Conservation (phyloP, 2,329 filamentous ascomycete species). For the Colletotrichum tropicale region DNA sequence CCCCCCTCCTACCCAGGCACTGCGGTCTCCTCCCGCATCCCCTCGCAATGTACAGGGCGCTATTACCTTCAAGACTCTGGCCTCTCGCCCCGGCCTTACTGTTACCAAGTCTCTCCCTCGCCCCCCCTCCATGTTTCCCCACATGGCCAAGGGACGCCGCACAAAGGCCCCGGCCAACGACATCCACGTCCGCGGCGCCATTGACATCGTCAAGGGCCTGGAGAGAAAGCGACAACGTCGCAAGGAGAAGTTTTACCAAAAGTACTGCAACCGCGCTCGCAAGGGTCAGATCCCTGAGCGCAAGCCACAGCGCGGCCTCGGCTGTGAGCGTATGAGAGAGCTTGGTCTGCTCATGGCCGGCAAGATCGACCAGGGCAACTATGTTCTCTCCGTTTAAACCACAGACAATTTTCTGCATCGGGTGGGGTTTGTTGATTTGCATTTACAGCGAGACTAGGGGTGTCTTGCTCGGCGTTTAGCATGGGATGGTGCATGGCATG, state of each 20-base stretch:
- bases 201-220: constrained; percentile 96
- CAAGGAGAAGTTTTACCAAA: constrained; percentile 89
- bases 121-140: constrained; percentile 72
- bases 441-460: not conserved
- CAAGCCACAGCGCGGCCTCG: constrained; percentile 80
- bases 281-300: constrained; percentile 68
- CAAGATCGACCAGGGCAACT: constrained; percentile 75
- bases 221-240: constrained; percentile 93
- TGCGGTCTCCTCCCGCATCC: constrained; percentile 53
- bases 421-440: not conserved
- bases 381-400: constrained; percentile 73
- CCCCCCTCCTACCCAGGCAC: constrained; percentile 65
- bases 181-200: constrained; percentile 83
- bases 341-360: constrained; percentile 89
- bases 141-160: constrained; percentile 48
- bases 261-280: constrained; percentile 83
- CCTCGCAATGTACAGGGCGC: constrained; percentile 45
- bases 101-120: constrained; percentile 89
- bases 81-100: constrained; percentile 68
- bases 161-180: constrained; percentile 42
- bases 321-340: constrained; percentile 86
- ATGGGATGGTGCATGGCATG: constrained; percentile 18
- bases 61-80: constrained; percentile 49
- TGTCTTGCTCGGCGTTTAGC: constrained; percentile 17
- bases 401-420: not conserved